Evolutionary conservation across 2,329 filamentous ascomycete species (phyloP), one percentile per base, ranked within the genome.

Genomic region (Trichoderma arundinaceum): DNA sequence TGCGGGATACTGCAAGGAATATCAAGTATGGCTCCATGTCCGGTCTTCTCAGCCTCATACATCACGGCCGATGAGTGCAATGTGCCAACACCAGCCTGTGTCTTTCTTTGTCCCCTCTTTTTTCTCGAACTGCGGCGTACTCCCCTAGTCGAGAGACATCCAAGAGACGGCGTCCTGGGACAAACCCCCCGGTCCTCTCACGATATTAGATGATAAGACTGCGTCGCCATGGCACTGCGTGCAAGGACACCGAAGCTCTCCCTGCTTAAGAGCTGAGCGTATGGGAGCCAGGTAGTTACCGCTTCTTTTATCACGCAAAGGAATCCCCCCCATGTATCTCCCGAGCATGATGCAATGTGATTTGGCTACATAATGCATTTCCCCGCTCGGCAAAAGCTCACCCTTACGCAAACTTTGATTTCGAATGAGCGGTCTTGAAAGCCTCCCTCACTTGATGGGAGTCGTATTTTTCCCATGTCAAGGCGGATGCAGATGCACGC

Each of bases 261-360:
- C 60, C 60, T 54, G 17, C 60, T 39, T 63, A 53, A 5, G 60
- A 44, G 60, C 49, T 63, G 60, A 63, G 33, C n/a, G 17, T 15
- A 28, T 38, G 49, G 49, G 28, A 22, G 49, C 28, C 28, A 44
- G n/a, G 7, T 46, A 43, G 48, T 35, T 53, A 44, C 49, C 48
- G 60, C 60, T 53, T 46, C n/a, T 60, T 62, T 43, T 44, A 41
- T 33, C 28, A 53, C 44, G 15, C 48, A 62, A 44, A 52, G 19
- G 10, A n/a, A 28, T 54, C 32, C 7, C 32, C 49, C 41, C 49
- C 19, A 22, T 46, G 32, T 46, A 39, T 54, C 38, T 46, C 54
- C 32, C 32, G 28, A 46, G 15, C 35, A 38, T 9, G 32, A n/a
- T 38, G n/a, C 6, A 28, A 17, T 54, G 10, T 46, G 35, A 54